Base-by-base conservation (phyloP, 148 eudicot species). In the Arctostaphylos glauca region DNA sequence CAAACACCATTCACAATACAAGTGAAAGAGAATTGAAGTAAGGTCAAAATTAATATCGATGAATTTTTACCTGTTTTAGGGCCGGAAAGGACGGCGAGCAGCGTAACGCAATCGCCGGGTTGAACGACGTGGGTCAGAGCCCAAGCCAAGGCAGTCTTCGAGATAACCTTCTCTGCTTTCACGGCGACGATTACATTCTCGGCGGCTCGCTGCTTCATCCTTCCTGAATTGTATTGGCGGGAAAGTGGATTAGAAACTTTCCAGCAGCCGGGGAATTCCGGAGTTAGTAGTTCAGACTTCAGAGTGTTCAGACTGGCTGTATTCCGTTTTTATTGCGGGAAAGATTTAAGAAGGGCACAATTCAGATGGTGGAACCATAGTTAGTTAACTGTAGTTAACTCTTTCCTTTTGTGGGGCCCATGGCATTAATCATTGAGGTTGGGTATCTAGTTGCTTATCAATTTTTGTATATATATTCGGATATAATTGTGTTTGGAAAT, bases 61-160 rank as follows among this genome's bases (percentile, higher is more conserved):
- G 41, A 78, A 41, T 7, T 16, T 15, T 9, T 72, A 84, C 93
- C 88, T 0, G 92, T n/a, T 78, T 85, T 84, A 13, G 77, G 81
- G 58, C 85, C 91, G 49, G 90, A 85, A 55, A 88, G 85, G 46
- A 95, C 92, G 5, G 97, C 98, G 50, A 95, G 97, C 76, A 95
- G 85, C n/a, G 89, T 89, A 82, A 95, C 84, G 88, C 88, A 91
- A 49, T 92, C 95, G 3, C 95, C 93, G 9, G 95, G 95, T 8
- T 87, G 91, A 67, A 86, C 95, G 2, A 91, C 95, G 84, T 93
- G 97, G 75, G 92, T 87, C 13, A 95, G 91, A 14, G 98, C 95
- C 98, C 98, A 95, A 77, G 94, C 86, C 31, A 95, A 86, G 59
- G 91, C 94, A 3, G 88, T 86, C 80, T 91, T 91, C 6, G 92